phyloP scores from a whole-genome alignment of 2,329 filamentous ascomycete species.

The Drechslerella coelobrocha region DNA sequence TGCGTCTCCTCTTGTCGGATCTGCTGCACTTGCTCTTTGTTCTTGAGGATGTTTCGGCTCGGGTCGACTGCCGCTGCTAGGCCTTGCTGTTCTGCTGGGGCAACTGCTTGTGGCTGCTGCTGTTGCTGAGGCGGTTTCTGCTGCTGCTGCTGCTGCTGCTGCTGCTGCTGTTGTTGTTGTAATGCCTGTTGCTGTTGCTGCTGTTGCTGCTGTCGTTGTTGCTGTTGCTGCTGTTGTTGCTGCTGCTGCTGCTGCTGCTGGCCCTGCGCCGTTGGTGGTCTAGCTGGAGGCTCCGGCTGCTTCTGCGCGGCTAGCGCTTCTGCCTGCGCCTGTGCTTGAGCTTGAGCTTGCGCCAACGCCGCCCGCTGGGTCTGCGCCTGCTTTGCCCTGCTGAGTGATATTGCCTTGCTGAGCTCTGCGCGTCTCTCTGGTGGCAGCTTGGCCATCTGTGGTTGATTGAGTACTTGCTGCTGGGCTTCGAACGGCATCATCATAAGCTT shows the following conservation, averaged over 20 bases:
- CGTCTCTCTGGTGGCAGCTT: conserved; percentile 26
- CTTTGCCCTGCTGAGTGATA: conserved; percentile 25
- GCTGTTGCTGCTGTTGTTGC: no score
- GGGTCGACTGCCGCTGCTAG: conserved; percentile 16
- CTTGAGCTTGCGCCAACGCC: conserved; percentile 12
- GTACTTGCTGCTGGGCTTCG: conserved; percentile 25
- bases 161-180: no score
- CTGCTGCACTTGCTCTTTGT: conserved; percentile 38
- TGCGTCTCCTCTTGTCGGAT: conserved; percentile 39
- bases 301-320: conserved; percentile 12
- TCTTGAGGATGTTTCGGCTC: conserved; percentile 32
- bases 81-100: conserved; percentile 8
- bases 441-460: conserved; percentile 28
- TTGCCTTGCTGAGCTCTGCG: conserved; percentile 25
- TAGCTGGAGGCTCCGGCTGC: conserved; percentile 14
- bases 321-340: conserved; percentile 8
- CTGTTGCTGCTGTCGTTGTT: no score
- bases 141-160: no score
- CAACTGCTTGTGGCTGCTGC: conserved; percentile 15
- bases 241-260: conserved; percentile 11
- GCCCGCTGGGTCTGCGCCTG: conserved; percentile 18
- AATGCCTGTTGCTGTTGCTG: no score
- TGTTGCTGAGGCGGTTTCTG: conserved; percentile 1
- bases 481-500: conserved; percentile 31
- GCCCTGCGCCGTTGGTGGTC: conserved; percentile 21